Evolutionary conservation across 768 basidiomycete species (phyloP), one percentile per base, ranked within the genome.

Genomic region (Lactarius akahatsu): DNA sequence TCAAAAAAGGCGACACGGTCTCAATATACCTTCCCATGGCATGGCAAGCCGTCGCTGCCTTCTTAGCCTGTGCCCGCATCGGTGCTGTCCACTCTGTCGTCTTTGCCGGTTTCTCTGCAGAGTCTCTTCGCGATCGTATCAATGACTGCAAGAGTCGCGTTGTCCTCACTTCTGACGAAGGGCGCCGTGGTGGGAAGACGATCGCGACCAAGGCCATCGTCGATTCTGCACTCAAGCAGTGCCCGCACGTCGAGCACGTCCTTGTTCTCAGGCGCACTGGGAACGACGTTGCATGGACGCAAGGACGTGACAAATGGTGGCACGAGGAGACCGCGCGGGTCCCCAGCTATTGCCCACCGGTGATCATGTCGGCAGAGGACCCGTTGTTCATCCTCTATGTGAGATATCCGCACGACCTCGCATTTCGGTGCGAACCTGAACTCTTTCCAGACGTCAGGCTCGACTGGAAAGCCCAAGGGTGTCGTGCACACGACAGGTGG

Each of bases 351-450:
- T 96, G 94, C 80, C 87, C 96, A 0, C 88, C 88, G 18, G 92
- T 93, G 78, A 75, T 90, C 69, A 94, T 99, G 90, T 75, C 85
- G 38, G 77, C 92, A n/a, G 96, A 99, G 76, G 97, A 98, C 74
- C 96, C 96, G 1, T 82, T 99, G 28, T 99, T 99, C 79, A 98
- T 99, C 74, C 94, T 99, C 67, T 99, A 98, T 78, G 96, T 95
- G 73, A 80, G 92, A 83, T 32, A 38, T 50, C 23, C 34, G 34
- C 13, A 55, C n/a, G 52, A 63, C 40, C 40, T 7, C 41, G 3
- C 41, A 40, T n/a, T 10, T 40, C n/a, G 26, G 10, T 28, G 20
- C 23, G 54, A 16, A n/a, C 28, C 55, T 56, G 23, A 66, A 13
- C 34, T 8, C 11, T 52, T 67, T 45, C 1, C 71, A 96, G 94